Evolutionary conservation across 352 stramenopile species (phyloP).

Genomic region (Phytopythium ostracodes): DNA sequence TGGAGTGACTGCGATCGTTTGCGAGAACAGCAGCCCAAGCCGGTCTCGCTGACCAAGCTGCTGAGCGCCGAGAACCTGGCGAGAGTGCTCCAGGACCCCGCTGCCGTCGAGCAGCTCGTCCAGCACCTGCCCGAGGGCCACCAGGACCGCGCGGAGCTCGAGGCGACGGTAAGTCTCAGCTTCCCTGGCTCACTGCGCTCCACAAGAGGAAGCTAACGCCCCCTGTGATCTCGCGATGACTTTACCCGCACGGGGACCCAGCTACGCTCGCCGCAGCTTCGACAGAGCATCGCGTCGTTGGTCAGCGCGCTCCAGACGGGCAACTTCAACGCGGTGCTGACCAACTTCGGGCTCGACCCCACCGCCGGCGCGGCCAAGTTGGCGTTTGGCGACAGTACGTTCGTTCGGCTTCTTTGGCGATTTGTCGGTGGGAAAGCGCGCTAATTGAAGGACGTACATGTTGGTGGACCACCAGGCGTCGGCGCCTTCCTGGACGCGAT

Average conservation of each 20-base stretch:
- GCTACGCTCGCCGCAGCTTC: slow-evolving; percentile 82
- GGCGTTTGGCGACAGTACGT: slow-evolving; percentile 75
- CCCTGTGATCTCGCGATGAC: neutral
- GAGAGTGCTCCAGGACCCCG: slow-evolving; percentile 61
- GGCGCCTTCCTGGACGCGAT: slow-evolving; percentile 74
- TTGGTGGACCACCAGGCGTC: slow-evolving; percentile 44
- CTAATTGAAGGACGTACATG: neutral
- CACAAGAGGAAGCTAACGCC: no score
- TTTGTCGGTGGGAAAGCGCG: neutral
- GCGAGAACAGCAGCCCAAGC: slow-evolving; percentile 43
- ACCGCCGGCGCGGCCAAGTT: slow-evolving; percentile 75
- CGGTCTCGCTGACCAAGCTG: slow-evolving; percentile 58
- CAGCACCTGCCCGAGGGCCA: slow-evolving; percentile 75
- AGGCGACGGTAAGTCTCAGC: slow-evolving; percentile 43
- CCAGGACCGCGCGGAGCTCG: slow-evolving; percentile 72
- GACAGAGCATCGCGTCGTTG: slow-evolving; percentile 86
- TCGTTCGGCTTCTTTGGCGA: no score
- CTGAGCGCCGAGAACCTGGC: slow-evolving; percentile 53
- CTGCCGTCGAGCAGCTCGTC: slow-evolving; percentile 48
- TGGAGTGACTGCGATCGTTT: neutral
- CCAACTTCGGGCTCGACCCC: slow-evolving; percentile 88
- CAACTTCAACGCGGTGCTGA: slow-evolving; percentile 89
- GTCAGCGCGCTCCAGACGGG: slow-evolving; percentile 80
- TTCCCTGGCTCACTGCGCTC: neutral
- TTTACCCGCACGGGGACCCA: slow-evolving; percentile 10